These are phyloP conservation scores for Leccinum broughii DNA, from an alignment of 768 basidiomycete genomes.

Conservation along the genomic window DNA sequence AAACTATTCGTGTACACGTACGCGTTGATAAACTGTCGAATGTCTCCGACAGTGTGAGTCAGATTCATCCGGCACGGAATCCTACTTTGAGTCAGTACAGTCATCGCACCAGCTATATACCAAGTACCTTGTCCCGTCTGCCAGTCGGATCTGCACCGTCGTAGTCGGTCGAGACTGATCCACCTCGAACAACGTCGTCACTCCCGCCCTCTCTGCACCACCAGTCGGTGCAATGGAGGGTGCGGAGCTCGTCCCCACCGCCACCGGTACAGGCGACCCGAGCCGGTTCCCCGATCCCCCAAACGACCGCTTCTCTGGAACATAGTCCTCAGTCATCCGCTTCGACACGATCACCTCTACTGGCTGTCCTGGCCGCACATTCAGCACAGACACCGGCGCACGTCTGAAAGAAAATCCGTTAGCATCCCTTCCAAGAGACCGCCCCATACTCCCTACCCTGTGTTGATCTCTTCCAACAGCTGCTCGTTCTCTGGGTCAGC, in stretches of 20 bases:
- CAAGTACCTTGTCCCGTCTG: conserved; percentile 84
- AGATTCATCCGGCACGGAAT: conserved; percentile 87
- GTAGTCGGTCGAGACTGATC: conserved; percentile 83
- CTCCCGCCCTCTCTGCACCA: too few relatives aligned
- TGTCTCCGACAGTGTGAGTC: conserved; percentile 83
- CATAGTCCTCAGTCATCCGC: conserved; percentile 70
- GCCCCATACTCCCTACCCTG: conserved; percentile 53
- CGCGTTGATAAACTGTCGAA: conserved; percentile 89
- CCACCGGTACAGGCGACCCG: conserved; percentile 68
- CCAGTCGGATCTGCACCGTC: conserved; percentile 85
- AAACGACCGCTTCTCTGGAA: conserved; percentile 60
- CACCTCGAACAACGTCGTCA: too few relatives aligned
- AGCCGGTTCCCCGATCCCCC: conserved; percentile 77
- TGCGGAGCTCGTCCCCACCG: too few relatives aligned
- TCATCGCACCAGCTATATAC: conserved; percentile 46
- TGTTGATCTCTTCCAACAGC: conserved; percentile 72
- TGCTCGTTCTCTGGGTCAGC: conserved; percentile 73
- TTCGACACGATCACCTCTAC: conserved; percentile 81
- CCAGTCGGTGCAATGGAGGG: too few relatives aligned
- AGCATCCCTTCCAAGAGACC: neutral
- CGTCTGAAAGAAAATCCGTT: conserved; percentile 42
- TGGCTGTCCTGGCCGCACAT: conserved; percentile 72
- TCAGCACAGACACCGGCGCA: conserved; percentile 76
- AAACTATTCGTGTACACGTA: conserved; percentile 28
- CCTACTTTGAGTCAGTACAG: conserved; percentile 35